Percentiles rank a stretch among this genome's conserved stretches.
Conservation (phyloP, 2,329 filamentous ascomycete genomes). For the Diplodia scrobiculata region DNA sequence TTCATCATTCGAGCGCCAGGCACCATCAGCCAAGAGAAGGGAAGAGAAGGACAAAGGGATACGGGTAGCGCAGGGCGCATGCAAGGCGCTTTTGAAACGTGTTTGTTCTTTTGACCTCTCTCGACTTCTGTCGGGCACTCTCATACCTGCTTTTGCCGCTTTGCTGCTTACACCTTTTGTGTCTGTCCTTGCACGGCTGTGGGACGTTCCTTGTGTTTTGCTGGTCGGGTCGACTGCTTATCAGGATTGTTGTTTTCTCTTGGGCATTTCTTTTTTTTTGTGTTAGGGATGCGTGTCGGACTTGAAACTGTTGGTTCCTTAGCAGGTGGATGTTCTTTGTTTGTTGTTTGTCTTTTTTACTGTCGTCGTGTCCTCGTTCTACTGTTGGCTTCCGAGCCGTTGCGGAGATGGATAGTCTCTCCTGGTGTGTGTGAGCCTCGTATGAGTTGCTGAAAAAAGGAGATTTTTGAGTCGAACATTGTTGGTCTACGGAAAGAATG, state of each 20-base stretch:
- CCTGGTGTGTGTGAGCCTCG: neutral
- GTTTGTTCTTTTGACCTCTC: neutral
- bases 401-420: neutral
- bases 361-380: neutral
- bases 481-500: neutral
- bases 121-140: too few relatives aligned
- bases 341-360: neutral
- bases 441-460: neutral
- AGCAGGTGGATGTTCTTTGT: neutral
- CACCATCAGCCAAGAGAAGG: slow-evolving; percentile 2
- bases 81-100: slow-evolving; percentile 6
- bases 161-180: neutral
- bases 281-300: neutral
- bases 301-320: neutral
- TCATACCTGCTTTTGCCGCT: neutral
- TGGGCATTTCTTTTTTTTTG: slow-evolving; percentile 50
- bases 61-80: slow-evolving; percentile 1
- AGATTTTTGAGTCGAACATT: neutral
- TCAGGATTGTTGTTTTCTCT: neutral
- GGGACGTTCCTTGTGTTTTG: slow-evolving; percentile 49
- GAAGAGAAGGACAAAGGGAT: neutral
- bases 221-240: slow-evolving; percentile 66
- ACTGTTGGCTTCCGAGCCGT: neutral
- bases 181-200: neutral
- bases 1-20: slow-evolving; percentile 4